Evolutionary conservation across 192 early-diverging fungal genomes (phyloP), one percentile per base, ranked within the genome.

Genomic region (Podila horticola): DNA sequence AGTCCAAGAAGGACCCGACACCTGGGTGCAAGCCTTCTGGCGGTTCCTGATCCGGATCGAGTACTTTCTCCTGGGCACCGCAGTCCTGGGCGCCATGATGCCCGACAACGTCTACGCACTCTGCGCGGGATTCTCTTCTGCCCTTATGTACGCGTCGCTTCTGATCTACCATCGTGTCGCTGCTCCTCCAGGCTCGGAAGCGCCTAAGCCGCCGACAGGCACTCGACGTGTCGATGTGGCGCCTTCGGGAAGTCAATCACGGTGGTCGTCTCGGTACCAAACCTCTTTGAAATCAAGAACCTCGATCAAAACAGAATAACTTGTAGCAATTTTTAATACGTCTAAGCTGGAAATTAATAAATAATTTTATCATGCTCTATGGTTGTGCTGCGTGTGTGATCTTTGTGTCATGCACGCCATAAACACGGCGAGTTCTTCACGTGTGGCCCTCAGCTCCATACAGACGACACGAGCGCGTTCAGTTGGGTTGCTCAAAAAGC

Each of bases 31-130:
- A 29, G 7, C 22, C 7, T 38, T 79, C 4, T 79, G 75, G 75
- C 48, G 66, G 12, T 26, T 72, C n/a, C 61, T 79, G 26, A 45
- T 72, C 24, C 69, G 67, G 3, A 65, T 65, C 26, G 75, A 79
- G 30, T 79, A 72, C 50, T 63, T 79, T 19, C 20, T 79, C 10
- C 45, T 79, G 4, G 70, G 75, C 5, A 72, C 75, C 0, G 75
- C 75, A 0, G 75, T 79, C 29, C 52, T 79, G 58, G 75, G 75
- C 1, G 75, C 69, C 4, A 71, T 79, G 69, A 70, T 72, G 69
- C 75, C 75, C 17, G 75, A 79, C 19, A 72, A 71, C 26, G 1
- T 66, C 17, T 26, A 62, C 24, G 75, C 69, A 19, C 66, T 79
- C 38, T 68, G 65, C 30, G 66, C 60, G 9, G 75, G 75, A 5